These are phyloP conservation scores for Sedum album DNA, from an alignment of 164 flowering plant genomes.

Conservation along the genomic window DNA sequence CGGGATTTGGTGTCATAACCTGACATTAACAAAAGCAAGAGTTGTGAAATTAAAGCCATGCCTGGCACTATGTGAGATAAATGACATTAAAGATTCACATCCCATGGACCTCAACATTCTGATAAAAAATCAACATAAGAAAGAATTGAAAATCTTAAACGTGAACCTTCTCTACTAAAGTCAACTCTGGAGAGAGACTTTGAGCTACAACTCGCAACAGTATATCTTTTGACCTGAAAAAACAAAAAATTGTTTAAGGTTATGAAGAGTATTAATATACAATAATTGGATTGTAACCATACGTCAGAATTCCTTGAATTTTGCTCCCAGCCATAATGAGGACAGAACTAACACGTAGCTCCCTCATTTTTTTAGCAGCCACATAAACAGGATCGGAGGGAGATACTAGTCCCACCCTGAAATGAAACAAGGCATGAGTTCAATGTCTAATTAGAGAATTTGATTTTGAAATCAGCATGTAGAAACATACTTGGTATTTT, in stretches of 20 bases:
- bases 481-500: slow-evolving; percentile 53
- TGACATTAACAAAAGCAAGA: neutral
- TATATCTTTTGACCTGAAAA: slow-evolving; percentile 81
- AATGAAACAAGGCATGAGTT: slow-evolving; percentile 14
- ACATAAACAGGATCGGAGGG: slow-evolving; percentile 87
- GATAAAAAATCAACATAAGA: neutral
- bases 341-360: slow-evolving; percentile 68
- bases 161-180: slow-evolving; percentile 86
- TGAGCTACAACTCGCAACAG: slow-evolving; percentile 96
- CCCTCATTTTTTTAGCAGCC: slow-evolving; percentile 87
- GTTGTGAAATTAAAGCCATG: neutral
- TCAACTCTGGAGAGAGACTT: slow-evolving; percentile 87
- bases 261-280: neutral
- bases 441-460: no score
- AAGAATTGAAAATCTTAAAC: neutral
- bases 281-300: slow-evolving; percentile 9
- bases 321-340: slow-evolving; percentile 55
- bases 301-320: slow-evolving; percentile 95
- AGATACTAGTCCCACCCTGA: slow-evolving; percentile 73
- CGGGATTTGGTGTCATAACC: slow-evolving; percentile 96
- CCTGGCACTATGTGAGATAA: neutral
- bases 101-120: neutral
- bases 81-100: neutral
- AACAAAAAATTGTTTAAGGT: neutral
- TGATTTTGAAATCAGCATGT: neutral